phyloP scores from a whole-genome alignment of 805 yeast genomes.

The Metschnikowia noctiluminum region DNA sequence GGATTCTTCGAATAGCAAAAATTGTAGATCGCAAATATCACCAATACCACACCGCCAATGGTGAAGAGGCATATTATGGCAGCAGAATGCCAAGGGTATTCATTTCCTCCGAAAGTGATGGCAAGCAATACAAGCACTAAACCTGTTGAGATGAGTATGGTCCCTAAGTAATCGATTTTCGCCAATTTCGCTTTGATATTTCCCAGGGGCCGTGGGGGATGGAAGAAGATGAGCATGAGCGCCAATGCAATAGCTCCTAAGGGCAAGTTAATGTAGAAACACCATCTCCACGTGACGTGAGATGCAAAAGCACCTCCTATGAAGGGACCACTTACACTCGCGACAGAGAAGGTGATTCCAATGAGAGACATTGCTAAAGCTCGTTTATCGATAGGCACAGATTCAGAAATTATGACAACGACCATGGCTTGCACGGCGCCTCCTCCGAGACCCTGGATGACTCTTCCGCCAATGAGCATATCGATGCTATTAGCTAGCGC shows the following conservation, averaged over 20 bases:
- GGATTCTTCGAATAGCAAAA: conserved; percentile 44
- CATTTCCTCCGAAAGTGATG: conserved; percentile 52
- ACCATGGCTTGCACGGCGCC: conserved; percentile 62
- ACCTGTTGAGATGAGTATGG: conserved; percentile 39
- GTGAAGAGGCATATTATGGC: conserved; percentile 48
- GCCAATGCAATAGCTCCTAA: conserved; percentile 52
- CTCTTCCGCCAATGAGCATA: conserved; percentile 68
- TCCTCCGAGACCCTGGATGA: conserved; percentile 68
- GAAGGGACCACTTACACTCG: conserved; percentile 59
- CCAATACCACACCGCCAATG: conserved; percentile 39
- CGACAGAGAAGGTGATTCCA: conserved; percentile 45
- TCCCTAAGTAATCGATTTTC: conserved; percentile 50
- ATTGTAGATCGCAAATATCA: conserved; percentile 39
- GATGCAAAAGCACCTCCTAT: conserved; percentile 65
- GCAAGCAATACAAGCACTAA: conserved; percentile 46
- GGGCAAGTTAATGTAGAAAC: conserved; percentile 68
- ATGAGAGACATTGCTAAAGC: conserved; percentile 37
- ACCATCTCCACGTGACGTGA: conserved; percentile 70
- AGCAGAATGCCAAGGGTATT: conserved; percentile 53
- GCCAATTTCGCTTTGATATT: conserved; percentile 34
- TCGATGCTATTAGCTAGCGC: conserved; percentile 55
- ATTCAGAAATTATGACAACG: conserved; percentile 55
- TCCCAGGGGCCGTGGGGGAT: conserved; percentile 47
- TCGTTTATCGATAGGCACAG: conserved; percentile 43
- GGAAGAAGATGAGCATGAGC: conserved; percentile 38